Evolutionary conservation across 1,139 yeast species (phyloP).

Genomic region (Suhomyces maxii): DNA sequence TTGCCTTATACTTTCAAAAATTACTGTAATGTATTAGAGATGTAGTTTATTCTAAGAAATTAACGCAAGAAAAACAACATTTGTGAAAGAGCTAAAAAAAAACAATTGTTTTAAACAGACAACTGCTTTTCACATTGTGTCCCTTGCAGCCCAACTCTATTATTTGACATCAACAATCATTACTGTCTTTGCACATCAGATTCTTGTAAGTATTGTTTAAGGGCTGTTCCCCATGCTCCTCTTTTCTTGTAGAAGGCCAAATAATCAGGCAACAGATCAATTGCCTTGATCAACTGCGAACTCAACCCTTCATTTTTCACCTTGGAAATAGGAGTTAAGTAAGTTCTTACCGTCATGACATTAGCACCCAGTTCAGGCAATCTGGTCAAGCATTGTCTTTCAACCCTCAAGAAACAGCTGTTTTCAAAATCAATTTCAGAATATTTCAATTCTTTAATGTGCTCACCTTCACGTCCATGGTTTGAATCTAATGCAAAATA

Average conservation of each 20-base stretch:
- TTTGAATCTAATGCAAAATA: conserved; percentile 29
- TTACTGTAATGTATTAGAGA: too few relatives aligned
- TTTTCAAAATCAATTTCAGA: conserved; percentile 41
- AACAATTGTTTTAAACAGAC: background rate
- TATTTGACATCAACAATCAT: too few relatives aligned
- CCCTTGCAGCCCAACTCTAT: too few relatives aligned
- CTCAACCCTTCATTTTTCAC: conserved; percentile 40
- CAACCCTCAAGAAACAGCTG: conserved; percentile 39
- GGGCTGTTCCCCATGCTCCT: conserved; percentile 67
- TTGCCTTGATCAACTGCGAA: conserved; percentile 53
- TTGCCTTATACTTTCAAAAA: too few relatives aligned
- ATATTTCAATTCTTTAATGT: conserved; percentile 18
- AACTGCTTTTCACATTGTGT: too few relatives aligned
- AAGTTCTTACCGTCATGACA: conserved; percentile 44
- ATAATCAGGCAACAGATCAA: conserved; percentile 57
- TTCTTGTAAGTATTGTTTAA: conserved; percentile 40
- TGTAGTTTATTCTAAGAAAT: too few relatives aligned
- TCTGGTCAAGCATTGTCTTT: conserved; percentile 42
- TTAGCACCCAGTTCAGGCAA: conserved; percentile 40
- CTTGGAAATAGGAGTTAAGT: conserved; percentile 36
- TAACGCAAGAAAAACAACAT: background rate
- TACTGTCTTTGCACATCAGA: too few relatives aligned
- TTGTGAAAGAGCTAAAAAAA: conserved; percentile 1
- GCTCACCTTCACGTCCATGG: conserved; percentile 38
- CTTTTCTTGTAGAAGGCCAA: conserved; percentile 61